Conservation (phyloP, 768 basidiomycete species). For the Collybia nuda region DNA sequence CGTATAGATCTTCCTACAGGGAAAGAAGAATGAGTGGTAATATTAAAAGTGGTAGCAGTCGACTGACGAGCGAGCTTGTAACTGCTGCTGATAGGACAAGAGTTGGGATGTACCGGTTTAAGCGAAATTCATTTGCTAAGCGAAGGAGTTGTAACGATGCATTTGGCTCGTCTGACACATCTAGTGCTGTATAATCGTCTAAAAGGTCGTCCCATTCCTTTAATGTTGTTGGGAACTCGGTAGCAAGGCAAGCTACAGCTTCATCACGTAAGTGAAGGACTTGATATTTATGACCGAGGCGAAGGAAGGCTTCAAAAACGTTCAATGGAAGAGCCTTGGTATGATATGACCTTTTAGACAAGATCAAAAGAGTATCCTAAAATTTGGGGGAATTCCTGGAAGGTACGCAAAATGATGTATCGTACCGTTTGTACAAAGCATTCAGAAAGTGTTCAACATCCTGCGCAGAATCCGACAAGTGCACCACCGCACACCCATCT, state of each 20-base stretch:
- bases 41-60: too few species aligned
- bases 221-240: neutral
- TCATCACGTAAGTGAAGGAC: neutral
- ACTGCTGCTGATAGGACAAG: too few species aligned
- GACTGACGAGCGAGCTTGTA: too few species aligned
- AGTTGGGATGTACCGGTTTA: too few species aligned
- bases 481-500: slow-evolving; percentile 2
- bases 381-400: neutral
- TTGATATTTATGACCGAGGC: neutral
- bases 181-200: neutral
- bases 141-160: neutral
- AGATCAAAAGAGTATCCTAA: neutral
- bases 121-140: neutral
- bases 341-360: neutral
- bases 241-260: neutral
- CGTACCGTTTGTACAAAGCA: neutral
- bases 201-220: neutral
- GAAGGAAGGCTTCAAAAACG: neutral
- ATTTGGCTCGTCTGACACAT: neutral
- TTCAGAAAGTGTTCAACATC: slow-evolving; percentile 1
- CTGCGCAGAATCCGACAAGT: neutral
- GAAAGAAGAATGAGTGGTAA: too few species aligned
- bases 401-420: neutral
- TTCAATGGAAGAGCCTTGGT: neutral
- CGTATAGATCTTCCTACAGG: too few species aligned